Evolutionary conservation across 345 rosid genomes (phyloP).

Genomic region (Cardiospermum halicacabum): DNA sequence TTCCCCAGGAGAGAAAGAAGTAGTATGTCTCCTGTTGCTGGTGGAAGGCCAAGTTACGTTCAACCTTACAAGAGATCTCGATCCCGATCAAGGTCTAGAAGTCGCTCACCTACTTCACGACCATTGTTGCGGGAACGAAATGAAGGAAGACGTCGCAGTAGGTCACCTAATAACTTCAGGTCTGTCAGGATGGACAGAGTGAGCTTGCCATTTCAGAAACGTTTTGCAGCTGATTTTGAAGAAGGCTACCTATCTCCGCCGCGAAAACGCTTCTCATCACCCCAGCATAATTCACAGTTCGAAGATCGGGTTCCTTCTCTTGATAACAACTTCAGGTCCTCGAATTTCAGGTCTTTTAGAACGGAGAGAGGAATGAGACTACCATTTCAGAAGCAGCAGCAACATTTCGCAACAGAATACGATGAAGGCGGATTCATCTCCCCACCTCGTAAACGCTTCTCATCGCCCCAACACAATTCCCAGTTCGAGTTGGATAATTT

Average conservation of each 20-base stretch:
- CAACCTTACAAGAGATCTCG: conserved; percentile 26
- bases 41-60: conserved; percentile 27
- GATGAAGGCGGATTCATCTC: conserved; percentile 32
- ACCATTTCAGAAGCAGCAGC: conserved; percentile 37
- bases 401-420: conserved; percentile 25
- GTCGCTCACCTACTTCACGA: conserved; percentile 39
- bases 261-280: conserved; percentile 29
- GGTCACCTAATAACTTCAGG: conserved; percentile 45
- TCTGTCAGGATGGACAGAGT: conserved; percentile 28
- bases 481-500: conserved; percentile 23
- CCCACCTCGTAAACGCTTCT: conserved; percentile 26
- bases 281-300: conserved; percentile 26
- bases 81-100: conserved; percentile 42
- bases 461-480: conserved; percentile 26
- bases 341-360: conserved; percentile 32
- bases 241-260: conserved; percentile 34
- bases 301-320: conserved; percentile 26
- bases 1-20: conserved; percentile 42
- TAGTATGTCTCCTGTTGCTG: conserved; percentile 27
- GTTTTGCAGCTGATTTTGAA: conserved; percentile 28
- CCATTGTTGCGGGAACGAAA: conserved; percentile 25
- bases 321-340: conserved; percentile 28
- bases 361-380: conserved; percentile 33
- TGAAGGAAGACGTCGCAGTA: conserved; percentile 33
- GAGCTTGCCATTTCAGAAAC: conserved; percentile 41